phyloP scores from a whole-genome alignment of 2,329 filamentous ascomycete genomes.

The Canariomyces notabilis region DNA sequence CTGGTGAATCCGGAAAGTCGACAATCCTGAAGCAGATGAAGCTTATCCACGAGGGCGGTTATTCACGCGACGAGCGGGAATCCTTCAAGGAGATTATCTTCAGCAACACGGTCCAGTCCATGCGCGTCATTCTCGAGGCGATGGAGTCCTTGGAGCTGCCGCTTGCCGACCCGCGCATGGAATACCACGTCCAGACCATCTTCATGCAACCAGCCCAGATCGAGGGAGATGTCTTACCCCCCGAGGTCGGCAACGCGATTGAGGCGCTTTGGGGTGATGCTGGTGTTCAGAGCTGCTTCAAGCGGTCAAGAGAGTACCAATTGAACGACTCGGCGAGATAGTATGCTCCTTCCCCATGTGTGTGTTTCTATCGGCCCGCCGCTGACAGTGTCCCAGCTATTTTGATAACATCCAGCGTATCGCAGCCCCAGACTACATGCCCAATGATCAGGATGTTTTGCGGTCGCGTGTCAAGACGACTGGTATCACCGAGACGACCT shows the following conservation, averaged over 20 bases:
- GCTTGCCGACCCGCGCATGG: constrained; percentile 84
- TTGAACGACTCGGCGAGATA: constrained; percentile 95
- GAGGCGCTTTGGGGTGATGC: constrained; percentile 89
- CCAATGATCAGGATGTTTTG: constrained; percentile 91
- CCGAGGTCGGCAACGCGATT: constrained; percentile 89
- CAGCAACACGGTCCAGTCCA: constrained; percentile 65
- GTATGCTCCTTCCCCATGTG: constrained; percentile 47
- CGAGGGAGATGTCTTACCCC: constrained; percentile 88
- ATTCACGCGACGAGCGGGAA: constrained; percentile 80
- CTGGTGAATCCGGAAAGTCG: constrained; percentile 95
- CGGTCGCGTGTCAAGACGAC: constrained; percentile 96
- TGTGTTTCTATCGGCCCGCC: neutral
- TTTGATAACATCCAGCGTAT: constrained; percentile 94
- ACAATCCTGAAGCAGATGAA: constrained; percentile 98
- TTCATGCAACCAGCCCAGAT: constrained; percentile 98
- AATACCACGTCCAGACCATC: constrained; percentile 97
- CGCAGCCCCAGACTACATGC: constrained; percentile 85
- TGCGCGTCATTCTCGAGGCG: constrained; percentile 64
- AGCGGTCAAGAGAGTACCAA: constrained; percentile 91
- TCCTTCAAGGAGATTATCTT: constrained; percentile 69
- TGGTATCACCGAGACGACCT: constrained; percentile 93
- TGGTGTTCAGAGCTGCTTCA: constrained; percentile 92
- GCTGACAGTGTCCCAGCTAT: constrained; percentile 60
- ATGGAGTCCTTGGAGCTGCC: constrained; percentile 71
- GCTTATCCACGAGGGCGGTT: constrained; percentile 97